Base-by-base conservation (phyloP, 2,329 filamentous ascomycete species). In the Cryphonectria radicalis region DNA sequence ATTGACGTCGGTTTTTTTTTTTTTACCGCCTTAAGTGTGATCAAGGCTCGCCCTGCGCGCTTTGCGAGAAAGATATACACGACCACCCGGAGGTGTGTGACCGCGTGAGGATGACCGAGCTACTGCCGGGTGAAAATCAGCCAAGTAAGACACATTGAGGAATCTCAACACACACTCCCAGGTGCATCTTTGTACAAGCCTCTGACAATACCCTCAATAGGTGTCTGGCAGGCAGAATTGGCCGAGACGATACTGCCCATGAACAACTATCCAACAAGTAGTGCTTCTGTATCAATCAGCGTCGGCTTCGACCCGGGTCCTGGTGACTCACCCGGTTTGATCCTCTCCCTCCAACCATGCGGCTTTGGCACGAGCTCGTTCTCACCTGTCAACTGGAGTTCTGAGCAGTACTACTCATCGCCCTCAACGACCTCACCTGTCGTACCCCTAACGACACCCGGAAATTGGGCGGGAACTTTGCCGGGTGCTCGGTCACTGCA, bases 51-150 rank as follows among this genome's bases (percentile, higher is more conserved):
- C 67, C 72, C 14, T 73, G 72, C 42, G 32, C 40, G 4, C 69
- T 40, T 14, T 73, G 72, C 64, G 14, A n/a, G 1, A 72, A 55
- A 22, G 55, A 43, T 17, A 66, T 69, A 17, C 69, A 59, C 7
- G 25, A 28, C 32, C 22, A 72, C 11, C 69, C 66, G 19, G 43
- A 68, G 17, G 46, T 71, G 10, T 73, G 72, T 59, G 64, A 64
- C 17, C 69, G 69, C 35, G 63, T n/a, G 42, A 67, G 57, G 22
- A 22, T 72, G 50, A 25, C n/a, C 22, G 60, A 67, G 40, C 32
- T 67, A 7, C 63, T 71, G 22, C 63, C 69, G 43, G 40, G 60
- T 32, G 42, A 40, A 28, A 10, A 13, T 14, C 59, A 55, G 50
- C 19, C n/a, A 37, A 40, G 71, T 72, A 65, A 68, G 68, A 22